Evolutionary conservation across 495 filamentous ascomycete species (phyloP).

Genomic region (Bacidia gigantensis): DNA sequence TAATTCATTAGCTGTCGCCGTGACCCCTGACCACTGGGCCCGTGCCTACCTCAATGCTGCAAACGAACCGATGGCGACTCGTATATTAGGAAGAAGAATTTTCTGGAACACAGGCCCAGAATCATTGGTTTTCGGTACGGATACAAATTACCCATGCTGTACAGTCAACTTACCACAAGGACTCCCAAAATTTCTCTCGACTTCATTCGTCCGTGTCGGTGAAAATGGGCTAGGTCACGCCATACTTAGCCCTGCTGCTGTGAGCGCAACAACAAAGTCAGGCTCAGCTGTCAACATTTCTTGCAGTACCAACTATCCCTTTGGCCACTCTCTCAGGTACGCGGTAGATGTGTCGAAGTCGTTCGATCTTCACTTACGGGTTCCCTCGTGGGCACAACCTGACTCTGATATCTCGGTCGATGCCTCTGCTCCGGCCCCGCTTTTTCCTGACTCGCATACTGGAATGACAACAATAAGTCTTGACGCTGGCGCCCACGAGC

Average conservation of each 20-base stretch:
- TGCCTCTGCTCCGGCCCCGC: slow-evolving; percentile 6
- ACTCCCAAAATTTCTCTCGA: slow-evolving; percentile 41
- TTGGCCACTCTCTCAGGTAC: slow-evolving; percentile 34
- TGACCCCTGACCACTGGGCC: slow-evolving; percentile 46
- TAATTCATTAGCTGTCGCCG: slow-evolving; percentile 42
- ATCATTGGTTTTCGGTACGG: slow-evolving; percentile 34
- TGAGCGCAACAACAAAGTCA: slow-evolving; percentile 15
- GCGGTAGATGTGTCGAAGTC: slow-evolving; percentile 25
- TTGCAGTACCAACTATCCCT: slow-evolving; percentile 41
- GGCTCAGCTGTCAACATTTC: slow-evolving; percentile 15
- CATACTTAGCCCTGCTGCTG: slow-evolving; percentile 19
- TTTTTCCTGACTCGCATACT: slow-evolving; percentile 17
- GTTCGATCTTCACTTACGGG: slow-evolving; percentile 19
- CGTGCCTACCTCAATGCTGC: slow-evolving; percentile 46
- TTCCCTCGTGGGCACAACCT: slow-evolving; percentile 14
- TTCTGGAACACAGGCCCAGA: slow-evolving; percentile 36
- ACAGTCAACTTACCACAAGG: slow-evolving; percentile 51
- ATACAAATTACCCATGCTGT: slow-evolving; percentile 41
- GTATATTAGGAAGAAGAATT: slow-evolving; percentile 29
- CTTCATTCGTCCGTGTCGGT: slow-evolving; percentile 19
- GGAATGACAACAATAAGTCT: slow-evolving; percentile 19
- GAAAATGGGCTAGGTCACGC: slow-evolving; percentile 17
- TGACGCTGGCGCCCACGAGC: slow-evolving; percentile 13
- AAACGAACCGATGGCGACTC: slow-evolving; percentile 39
- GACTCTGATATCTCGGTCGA: slow-evolving; percentile 7